Base-by-base conservation (phyloP, 1,284 basidiomycete species). In the Moniliophthora roreri region DNA sequence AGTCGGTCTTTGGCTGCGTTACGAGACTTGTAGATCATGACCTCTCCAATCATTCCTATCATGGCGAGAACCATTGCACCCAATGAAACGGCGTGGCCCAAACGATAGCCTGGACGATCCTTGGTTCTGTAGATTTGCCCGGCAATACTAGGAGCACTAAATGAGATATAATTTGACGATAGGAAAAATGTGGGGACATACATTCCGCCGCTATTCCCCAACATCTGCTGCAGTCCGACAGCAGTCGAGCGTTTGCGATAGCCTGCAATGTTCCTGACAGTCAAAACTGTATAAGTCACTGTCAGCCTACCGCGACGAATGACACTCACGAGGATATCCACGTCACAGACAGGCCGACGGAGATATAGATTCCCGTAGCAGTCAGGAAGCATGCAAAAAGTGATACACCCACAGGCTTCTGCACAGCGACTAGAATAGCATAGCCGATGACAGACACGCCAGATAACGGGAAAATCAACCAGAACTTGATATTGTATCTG, bases 341-440 rank as follows among this genome's bases (percentile, higher is more conserved):
- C 4, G 44, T 46, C 15, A 46, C 44, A 16, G 44, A 46, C 11
- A 46, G 26, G 16, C 44, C 44, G 11, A 46, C 44, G 15, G 21
- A 23, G 24, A 46, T 46, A 18, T 46, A 46, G 10, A 46, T 46
- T 4, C 44, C 44, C 9, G 44, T 46, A 2, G 24, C 44, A 16
- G 44, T 32, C 21, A 46, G 26, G 44, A 46, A 46, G 26, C 44
- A 46, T 7, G 44, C 44, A 32, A 46, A 46, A n/a, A 46, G 44
- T 32, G 26, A 32, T 7, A 46, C 24, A 10, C 44, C 44, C 16
- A 46, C 44, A 32, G 21, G 21, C 11, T 16, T 28, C 7, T 32
- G 44, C 18, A 32, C 44, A 10, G 44, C 44, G 28, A 46, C 44
- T 13, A 46, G 18, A 18, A 46, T 32, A n/a, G 44, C 44, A 18